Conservation (phyloP, 129 eudicot genomes). For the Heracleum sosnowskyi region DNA sequence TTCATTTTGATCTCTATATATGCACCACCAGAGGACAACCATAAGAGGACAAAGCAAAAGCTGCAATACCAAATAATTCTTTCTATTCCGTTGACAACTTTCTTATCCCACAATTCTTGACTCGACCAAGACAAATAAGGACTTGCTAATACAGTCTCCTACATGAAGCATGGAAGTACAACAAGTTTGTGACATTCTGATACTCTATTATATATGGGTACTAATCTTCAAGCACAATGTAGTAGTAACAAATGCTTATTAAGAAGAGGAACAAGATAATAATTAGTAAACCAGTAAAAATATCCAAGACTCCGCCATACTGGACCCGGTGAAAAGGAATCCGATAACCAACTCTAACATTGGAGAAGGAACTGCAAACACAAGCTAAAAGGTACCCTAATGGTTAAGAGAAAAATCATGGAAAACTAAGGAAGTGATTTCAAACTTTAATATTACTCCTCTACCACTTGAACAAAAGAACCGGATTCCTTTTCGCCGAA, state of each 20-base stretch:
- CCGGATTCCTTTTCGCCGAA: conserved; percentile 13
- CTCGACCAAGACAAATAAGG: neutral
- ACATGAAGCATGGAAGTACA: neutral
- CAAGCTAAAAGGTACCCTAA: neutral
- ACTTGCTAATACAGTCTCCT: neutral
- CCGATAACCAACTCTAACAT: conserved; percentile 43
- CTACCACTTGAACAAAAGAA: neutral
- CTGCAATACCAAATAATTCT: neutral
- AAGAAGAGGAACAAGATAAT: conserved; percentile 10
- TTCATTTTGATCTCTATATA: neutral
- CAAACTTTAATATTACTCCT: neutral
- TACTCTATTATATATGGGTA: neutral
- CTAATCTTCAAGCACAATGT: neutral
- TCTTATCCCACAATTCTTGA: neutral
- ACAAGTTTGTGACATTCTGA: neutral
- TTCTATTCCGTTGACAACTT: neutral
- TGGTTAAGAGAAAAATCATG: neutral
- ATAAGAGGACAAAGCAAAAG: conserved; percentile 5
- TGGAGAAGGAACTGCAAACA: conserved; percentile 15
- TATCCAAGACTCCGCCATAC: conserved; percentile 20
- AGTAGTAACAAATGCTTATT: neutral
- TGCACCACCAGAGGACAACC: neutral
- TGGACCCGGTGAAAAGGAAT: conserved; percentile 81
- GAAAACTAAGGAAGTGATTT: neutral
- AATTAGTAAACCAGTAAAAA: conserved; percentile 19